These are phyloP conservation scores for Psophocarpus tetragonolobus DNA, from an alignment of 306 rosid species.

Conservation along the genomic window DNA sequence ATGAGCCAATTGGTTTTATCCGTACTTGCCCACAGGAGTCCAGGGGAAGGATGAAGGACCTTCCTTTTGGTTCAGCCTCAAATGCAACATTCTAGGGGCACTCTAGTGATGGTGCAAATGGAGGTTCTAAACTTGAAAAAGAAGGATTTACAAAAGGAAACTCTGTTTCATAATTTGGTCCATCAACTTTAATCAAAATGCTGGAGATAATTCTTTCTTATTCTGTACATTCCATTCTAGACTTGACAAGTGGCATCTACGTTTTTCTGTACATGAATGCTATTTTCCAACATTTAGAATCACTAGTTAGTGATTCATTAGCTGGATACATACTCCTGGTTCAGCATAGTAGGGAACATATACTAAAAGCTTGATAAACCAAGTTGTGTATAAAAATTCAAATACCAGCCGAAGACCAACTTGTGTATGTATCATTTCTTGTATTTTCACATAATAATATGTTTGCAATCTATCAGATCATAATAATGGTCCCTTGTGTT, in stretches of 20 bases:
- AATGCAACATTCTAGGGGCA: neutral
- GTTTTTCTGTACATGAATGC: neutral
- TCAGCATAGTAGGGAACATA: neutral
- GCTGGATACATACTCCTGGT: neutral
- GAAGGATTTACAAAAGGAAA: neutral
- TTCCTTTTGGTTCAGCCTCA: neutral
- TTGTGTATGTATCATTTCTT: neutral
- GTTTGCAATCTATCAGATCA: neutral
- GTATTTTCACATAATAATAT: neutral
- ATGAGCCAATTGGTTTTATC: slow-evolving; percentile 15
- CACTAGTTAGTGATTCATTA: neutral
- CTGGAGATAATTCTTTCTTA: neutral
- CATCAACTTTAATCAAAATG: neutral
- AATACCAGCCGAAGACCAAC: neutral
- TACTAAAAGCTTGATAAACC: neutral
- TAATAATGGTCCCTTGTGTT: slow-evolving; percentile 11
- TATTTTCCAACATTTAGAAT: neutral
- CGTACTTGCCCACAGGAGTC: slow-evolving; percentile 22
- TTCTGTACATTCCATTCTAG: neutral
- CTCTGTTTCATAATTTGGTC: neutral
- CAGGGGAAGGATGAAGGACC: neutral
- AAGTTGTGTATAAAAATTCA: neutral
- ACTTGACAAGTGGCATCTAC: neutral
- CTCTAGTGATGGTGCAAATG: neutral
- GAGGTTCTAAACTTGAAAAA: neutral